Evolutionary conservation across 768 basidiomycete genomes (phyloP), one percentile per base, ranked within the genome.

Genomic region (Collybia sp.): DNA sequence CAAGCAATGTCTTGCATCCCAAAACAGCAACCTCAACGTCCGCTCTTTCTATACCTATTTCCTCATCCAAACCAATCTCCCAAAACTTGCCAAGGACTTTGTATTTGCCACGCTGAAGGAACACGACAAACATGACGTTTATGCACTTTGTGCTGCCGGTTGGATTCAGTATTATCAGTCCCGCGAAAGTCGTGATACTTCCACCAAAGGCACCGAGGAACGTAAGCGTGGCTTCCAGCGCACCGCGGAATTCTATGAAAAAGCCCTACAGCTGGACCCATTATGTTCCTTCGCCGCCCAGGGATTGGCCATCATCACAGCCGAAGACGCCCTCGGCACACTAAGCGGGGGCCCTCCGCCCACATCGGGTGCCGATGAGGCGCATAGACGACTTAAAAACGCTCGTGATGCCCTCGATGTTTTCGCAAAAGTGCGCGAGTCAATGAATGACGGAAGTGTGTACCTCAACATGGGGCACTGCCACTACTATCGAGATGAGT

Each of bases 401-500:
- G 80, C 91, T 2, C 76, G 91, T 6, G 92, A 96, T 43, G 95
- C 96, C 0, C 65, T 99, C 37, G 84, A 87, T 40, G 77, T 95
- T 31, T 92, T 99, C 58, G 85, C 83, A 2, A 92, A 95, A 65
- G 85, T 98, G 43, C 77, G 92, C 45, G 96, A 98, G 67, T 85
- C 83, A 2, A 67, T 93, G 44, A 78, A 80, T 47, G 75, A 79
- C 47, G 91, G 89, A 6, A 88, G 88, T 48, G 93, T 96, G 3
- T 93, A 94, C 58, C 73, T 91, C 58, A 99, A 99, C 62, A 94
- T 97, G 74, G 96, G 94, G 0, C 96, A 98, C 58, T 96, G 93
- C 57, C 88, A 93, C 61, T 95, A 91, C 58, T 79, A 82, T 15
- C 76, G 91, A 42, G 95, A 96, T 48, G 95, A 99, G 61, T 96